Conservation (phyloP, 2,329 filamentous ascomycete species). For the Colletotrichum tanaceti region DNA sequence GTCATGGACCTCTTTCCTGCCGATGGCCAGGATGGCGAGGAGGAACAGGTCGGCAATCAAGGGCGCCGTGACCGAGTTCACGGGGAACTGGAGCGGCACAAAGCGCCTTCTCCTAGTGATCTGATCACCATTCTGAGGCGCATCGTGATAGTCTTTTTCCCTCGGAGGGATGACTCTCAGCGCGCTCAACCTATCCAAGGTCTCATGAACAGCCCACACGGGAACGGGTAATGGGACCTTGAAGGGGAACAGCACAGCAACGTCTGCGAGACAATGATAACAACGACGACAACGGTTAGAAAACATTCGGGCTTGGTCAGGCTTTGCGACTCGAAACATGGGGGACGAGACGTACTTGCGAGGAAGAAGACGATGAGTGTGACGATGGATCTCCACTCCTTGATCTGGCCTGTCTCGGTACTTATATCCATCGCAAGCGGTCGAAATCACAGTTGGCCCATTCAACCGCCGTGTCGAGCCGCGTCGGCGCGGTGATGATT, state of each 20-base stretch:
- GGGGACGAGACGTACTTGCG: conserved; percentile 69
- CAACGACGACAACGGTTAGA: background rate
- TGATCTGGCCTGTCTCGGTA: conserved; percentile 67
- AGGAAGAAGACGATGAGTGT: conserved; percentile 76
- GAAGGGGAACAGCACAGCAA: conserved; percentile 77
- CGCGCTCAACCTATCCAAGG: conserved; percentile 56
- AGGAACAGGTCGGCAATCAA: conserved; percentile 78
- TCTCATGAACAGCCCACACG: conserved; percentile 52
- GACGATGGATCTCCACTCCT: conserved; percentile 75
- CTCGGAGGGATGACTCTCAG: conserved; percentile 59
- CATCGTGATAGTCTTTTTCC: conserved; percentile 14
- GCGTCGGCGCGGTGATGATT: background rate
- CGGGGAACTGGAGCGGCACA: conserved; percentile 67
- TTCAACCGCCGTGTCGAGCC: conserved; percentile 1
- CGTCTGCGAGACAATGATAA: conserved; percentile 59
- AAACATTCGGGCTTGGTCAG: background rate
- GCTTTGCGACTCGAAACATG: background rate
- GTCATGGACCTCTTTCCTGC: conserved; percentile 72
- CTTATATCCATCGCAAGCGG: conserved; percentile 39
- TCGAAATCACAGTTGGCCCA: background rate
- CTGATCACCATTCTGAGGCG: conserved; percentile 44
- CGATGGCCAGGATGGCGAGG: conserved; percentile 76
- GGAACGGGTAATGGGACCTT: conserved; percentile 72
- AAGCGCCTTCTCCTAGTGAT: conserved; percentile 52
- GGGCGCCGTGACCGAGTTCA: conserved; percentile 79